phyloP scores from a whole-genome alignment of 2,329 filamentous ascomycete species.

The Cladobotryum protrusum region DNA sequence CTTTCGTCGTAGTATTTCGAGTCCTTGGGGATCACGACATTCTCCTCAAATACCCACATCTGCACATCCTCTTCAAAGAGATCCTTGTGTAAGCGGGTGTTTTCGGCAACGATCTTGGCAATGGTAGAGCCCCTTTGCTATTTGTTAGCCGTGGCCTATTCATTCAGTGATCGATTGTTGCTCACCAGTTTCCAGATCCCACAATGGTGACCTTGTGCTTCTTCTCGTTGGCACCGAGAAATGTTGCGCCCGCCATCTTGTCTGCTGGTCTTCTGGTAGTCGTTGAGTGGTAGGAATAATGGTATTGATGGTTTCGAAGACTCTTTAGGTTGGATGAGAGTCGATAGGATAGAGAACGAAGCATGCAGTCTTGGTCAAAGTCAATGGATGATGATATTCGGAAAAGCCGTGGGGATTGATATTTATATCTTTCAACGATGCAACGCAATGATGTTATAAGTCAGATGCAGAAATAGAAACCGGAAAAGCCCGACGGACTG shows the following conservation, averaged over 20 bases:
- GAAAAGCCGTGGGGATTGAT: neutral
- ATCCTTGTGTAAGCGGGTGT: conserved; percentile 68
- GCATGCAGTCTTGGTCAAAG: conserved; percentile 15
- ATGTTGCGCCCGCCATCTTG: conserved; percentile 28
- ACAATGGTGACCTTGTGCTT: conserved; percentile 92
- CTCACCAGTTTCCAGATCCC: conserved; percentile 92
- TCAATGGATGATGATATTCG: neutral
- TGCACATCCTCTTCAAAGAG: conserved; percentile 85
- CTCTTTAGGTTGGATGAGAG: conserved; percentile 13
- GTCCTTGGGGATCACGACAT: conserved; percentile 65
- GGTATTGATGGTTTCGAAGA: conserved; percentile 9
- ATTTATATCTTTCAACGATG: neutral
- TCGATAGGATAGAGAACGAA: conserved; percentile 17
- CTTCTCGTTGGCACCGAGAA: conserved; percentile 49
- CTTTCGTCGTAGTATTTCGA: conserved; percentile 66
- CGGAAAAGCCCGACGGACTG: neutral
- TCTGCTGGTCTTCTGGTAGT: conserved; percentile 8
- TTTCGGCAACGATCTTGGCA: conserved; percentile 94
- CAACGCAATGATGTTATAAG: neutral
- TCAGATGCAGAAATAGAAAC: too few species aligned
- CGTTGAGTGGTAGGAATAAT: conserved; percentile 16
- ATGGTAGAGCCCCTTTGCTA: conserved; percentile 81
- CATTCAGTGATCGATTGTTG: neutral
- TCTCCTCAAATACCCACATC: conserved; percentile 99
- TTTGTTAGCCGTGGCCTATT: conserved; percentile 1